These are phyloP conservation scores for Streptanthus diversifolius DNA, from an alignment of 345 rosid species.

Conservation along the genomic window DNA sequence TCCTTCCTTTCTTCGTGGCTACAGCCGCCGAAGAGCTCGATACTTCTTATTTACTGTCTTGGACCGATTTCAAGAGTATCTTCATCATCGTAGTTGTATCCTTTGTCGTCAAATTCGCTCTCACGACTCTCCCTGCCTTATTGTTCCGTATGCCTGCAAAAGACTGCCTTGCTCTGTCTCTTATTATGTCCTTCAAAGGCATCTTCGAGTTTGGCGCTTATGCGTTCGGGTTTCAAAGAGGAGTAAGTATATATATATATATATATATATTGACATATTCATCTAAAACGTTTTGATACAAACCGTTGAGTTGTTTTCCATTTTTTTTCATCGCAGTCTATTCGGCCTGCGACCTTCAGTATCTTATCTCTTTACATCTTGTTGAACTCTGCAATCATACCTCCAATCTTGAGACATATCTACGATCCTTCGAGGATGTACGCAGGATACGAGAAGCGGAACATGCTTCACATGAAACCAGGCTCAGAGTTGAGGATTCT, in stretches of 20 bases:
- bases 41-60: neutral
- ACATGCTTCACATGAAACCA: conserved; percentile 33
- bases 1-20: conserved; percentile 32
- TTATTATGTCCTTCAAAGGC: conserved; percentile 47
- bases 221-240: conserved; percentile 2
- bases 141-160: conserved; percentile 37
- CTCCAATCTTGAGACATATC: conserved; percentile 26
- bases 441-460: conserved; percentile 47
- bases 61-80: neutral
- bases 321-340: conserved; percentile 10
- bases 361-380: conserved; percentile 25
- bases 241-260: conserved; percentile 32
- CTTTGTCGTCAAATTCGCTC: conserved; percentile 28
- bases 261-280: neutral
- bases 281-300: neutral
- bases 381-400: conserved; percentile 29
- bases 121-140: conserved; percentile 34
- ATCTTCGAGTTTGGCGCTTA: conserved; percentile 36
- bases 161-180: conserved; percentile 45
- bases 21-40: conserved; percentile 9
- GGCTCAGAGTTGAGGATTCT: conserved; percentile 41
- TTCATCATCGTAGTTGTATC: neutral
- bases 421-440: conserved; percentile 46
- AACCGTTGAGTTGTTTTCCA: neutral
- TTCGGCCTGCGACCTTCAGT: conserved; percentile 23